Evolutionary conservation across 805 yeast species (phyloP).

Genomic region (Geotrichum ghanense): DNA sequence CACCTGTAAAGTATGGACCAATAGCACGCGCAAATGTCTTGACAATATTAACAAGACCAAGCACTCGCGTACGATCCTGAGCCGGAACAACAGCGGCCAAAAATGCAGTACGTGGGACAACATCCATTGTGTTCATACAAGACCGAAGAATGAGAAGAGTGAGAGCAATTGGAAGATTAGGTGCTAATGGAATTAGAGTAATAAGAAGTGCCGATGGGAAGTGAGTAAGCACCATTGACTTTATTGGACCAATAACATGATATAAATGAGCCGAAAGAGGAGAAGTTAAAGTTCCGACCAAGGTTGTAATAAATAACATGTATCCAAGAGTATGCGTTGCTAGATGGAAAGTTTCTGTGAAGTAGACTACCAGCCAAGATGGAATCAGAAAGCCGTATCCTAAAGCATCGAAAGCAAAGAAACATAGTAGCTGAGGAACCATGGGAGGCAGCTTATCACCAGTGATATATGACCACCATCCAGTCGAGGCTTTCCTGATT

Average conservation of each 20-base stretch:
- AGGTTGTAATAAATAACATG: slow-evolving; percentile 50
- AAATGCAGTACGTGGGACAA: slow-evolving; percentile 79
- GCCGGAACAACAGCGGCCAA: slow-evolving; percentile 55
- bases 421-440: slow-evolving; percentile 12
- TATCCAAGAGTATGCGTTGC: slow-evolving; percentile 50
- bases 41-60: slow-evolving; percentile 80
- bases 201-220: slow-evolving; percentile 65
- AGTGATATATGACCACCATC: neutral
- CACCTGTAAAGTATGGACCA: slow-evolving; percentile 75
- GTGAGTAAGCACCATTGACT: slow-evolving; percentile 63
- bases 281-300: slow-evolving; percentile 56
- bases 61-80: slow-evolving; percentile 56
- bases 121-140: slow-evolving; percentile 72
- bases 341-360: slow-evolving; percentile 43
- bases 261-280: slow-evolving; percentile 68
- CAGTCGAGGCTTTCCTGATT: neutral
- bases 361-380: slow-evolving; percentile 81
- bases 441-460: slow-evolving; percentile 12
- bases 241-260: slow-evolving; percentile 61
- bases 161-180: slow-evolving; percentile 35
- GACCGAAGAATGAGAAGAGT: slow-evolving; percentile 42
- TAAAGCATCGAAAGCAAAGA: slow-evolving; percentile 74
- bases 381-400: slow-evolving; percentile 84
- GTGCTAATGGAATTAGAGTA: slow-evolving; percentile 39
- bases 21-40: slow-evolving; percentile 76